Conservation (phyloP, 2,329 filamentous ascomycete species). For the Xylaria digitata region DNA sequence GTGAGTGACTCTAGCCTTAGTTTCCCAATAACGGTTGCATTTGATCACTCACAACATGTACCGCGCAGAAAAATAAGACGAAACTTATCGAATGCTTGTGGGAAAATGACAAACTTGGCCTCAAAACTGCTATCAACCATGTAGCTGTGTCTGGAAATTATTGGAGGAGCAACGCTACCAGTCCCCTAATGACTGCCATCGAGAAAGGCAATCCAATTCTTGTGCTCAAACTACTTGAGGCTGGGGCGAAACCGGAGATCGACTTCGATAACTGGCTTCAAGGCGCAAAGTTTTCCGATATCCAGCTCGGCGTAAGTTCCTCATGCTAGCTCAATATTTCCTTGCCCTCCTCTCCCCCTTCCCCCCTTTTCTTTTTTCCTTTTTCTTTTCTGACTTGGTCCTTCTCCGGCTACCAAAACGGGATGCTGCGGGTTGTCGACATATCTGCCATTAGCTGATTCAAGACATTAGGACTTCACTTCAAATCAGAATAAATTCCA, state of each 20-base stretch:
- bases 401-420: not conserved
- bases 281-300: conserved; percentile 59
- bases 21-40: not conserved
- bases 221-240: conserved; percentile 70
- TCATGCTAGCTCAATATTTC: not conserved
- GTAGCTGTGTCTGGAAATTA: conserved; percentile 57
- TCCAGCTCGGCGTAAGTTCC: conserved; percentile 49
- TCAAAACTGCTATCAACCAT: conserved; percentile 75
- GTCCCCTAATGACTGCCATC: conserved; percentile 70
- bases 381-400: not conserved
- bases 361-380: not conserved
- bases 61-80: conserved; percentile 54
- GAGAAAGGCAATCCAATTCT: conserved; percentile 62
- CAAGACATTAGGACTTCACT: conserved; percentile 51
- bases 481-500: conserved; percentile 62
- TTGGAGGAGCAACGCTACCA: conserved; percentile 54
- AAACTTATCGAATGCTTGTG: conserved; percentile 62
- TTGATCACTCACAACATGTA: conserved; percentile 9
- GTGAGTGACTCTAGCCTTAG: conserved; percentile 27
- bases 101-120: conserved; percentile 68
- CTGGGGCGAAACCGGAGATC: conserved; percentile 69
- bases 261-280: conserved; percentile 74
- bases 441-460: not conserved
- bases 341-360: not conserved
- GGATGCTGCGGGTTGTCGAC: not conserved